Evolutionary conservation across 768 basidiomycete species (phyloP).

Genomic region (Dacryopinax spathularia): DNA sequence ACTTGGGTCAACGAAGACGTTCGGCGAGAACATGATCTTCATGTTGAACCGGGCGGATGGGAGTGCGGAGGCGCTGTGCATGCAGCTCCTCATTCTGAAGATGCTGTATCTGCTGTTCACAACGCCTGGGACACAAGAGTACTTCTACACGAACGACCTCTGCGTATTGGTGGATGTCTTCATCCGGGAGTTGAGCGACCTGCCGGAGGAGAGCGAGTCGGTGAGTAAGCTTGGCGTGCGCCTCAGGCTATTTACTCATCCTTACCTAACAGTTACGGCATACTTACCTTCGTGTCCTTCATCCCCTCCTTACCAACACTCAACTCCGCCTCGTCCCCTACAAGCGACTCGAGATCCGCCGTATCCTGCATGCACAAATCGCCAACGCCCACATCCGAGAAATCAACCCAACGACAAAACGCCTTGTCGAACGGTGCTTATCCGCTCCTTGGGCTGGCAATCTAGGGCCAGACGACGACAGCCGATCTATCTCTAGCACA

Average conservation of each 20-base stretch:
- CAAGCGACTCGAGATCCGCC: conserved; percentile 81
- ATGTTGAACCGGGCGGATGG: conserved; percentile 92
- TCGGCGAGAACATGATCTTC: conserved; percentile 97
- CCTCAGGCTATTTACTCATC: conserved; percentile 1
- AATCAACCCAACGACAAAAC: conserved; percentile 70
- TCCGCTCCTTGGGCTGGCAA: conserved; percentile 53
- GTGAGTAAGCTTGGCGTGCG: conserved; percentile 33
- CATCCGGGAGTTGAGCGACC: conserved; percentile 77
- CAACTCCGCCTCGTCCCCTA: conserved; percentile 75
- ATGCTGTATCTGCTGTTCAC: conserved; percentile 90
- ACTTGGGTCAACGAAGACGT: conserved; percentile 76
- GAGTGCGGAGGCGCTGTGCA: conserved; percentile 80
- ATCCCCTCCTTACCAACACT: conserved; percentile 87
- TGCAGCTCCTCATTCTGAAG: conserved; percentile 88
- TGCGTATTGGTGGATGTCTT: conserved; percentile 95
- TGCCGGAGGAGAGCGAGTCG: conserved; percentile 88
- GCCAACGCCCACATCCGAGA: conserved; percentile 65
- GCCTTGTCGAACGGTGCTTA: conserved; percentile 85
- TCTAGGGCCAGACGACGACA: conserved; percentile 1
- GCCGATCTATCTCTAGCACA: not conserved
- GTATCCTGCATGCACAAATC: conserved; percentile 62
- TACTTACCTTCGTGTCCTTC: conserved; percentile 90
- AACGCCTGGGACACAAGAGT: conserved; percentile 81
- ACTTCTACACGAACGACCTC: conserved; percentile 96
- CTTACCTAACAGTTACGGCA: conserved; percentile 54